phyloP scores from a whole-genome alignment of 2,329 filamentous ascomycete genomes.

The Beauveria rudraprayagi region DNA sequence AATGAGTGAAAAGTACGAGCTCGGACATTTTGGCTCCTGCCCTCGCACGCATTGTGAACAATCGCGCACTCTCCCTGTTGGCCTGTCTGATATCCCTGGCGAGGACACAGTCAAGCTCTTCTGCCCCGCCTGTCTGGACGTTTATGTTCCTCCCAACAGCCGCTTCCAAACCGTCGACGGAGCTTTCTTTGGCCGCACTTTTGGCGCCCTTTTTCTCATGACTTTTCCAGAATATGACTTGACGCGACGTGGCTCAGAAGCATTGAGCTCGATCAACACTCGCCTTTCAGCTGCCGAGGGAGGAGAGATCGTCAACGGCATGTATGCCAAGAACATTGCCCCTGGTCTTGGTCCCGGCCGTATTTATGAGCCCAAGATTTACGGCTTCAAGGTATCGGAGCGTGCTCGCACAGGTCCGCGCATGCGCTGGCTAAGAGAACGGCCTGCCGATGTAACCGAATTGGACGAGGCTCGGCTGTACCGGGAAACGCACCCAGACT shows the following conservation, averaged over 20 bases:
- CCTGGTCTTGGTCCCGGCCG: conserved; percentile 74
- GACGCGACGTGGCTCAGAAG: conserved; percentile 58
- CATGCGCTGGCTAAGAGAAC: conserved; percentile 92
- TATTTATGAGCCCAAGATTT: conserved; percentile 93
- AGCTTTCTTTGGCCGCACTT: conserved; percentile 96
- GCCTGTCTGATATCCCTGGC: conserved; percentile 87
- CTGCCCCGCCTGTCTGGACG: conserved; percentile 91
- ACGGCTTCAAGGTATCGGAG: conserved; percentile 92
- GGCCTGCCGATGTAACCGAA: conserved; percentile 70
- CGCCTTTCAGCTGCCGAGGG: conserved; percentile 26
- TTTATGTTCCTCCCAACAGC: conserved; percentile 95
- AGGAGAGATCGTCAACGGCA: conserved; percentile 67
- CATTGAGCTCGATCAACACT: conserved; percentile 34
- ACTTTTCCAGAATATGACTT: conserved; percentile 96
- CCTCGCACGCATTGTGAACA: conserved; percentile 90
- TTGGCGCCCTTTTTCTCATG: conserved; percentile 94
- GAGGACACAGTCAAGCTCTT: conserved; percentile 98
- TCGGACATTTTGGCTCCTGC: conserved; percentile 91
- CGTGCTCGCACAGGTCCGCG: conserved; percentile 80
- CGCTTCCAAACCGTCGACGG: conserved; percentile 96
- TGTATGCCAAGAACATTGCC: conserved; percentile 78
- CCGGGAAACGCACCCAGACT: conserved; percentile 44
- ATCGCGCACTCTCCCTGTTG: conserved; percentile 85
- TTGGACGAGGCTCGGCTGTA: conserved; percentile 68
- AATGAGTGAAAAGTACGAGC: conserved; percentile 98